These are phyloP conservation scores for Puccinellia tenuiflora DNA, from an alignment of 176 grass and related monocot genomes.

Conservation along the genomic window DNA sequence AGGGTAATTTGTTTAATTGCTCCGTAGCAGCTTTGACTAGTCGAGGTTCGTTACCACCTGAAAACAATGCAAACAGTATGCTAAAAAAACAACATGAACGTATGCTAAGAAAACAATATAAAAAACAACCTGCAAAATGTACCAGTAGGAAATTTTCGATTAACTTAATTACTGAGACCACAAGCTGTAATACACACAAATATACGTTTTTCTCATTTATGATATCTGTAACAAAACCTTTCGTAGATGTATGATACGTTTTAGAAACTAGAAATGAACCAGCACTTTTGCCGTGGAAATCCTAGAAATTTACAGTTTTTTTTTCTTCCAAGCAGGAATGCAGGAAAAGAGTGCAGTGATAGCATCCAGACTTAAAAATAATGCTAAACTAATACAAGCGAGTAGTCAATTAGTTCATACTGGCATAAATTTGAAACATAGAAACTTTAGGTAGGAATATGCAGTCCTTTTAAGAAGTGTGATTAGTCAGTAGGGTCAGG, in stretches of 20 bases:
- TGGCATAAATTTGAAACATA: not conserved
- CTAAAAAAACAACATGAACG: constrained; percentile 23
- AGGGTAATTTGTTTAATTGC: constrained; percentile 85
- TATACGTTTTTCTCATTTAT: not conserved
- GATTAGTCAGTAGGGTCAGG: not conserved
- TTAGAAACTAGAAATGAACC: not conserved
- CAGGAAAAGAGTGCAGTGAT: not conserved
- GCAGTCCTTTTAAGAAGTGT: not conserved
- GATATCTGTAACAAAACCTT: not conserved
- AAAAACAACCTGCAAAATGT: not conserved
- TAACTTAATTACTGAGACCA: not conserved
- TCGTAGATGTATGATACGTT: not conserved
- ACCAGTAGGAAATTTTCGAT: not conserved
- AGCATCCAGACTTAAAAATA: not conserved
- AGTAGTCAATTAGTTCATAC: not conserved
- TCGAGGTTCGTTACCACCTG: constrained; percentile 87
- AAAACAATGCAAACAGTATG: constrained; percentile 32
- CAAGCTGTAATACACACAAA: not conserved
- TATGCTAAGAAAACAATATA: not conserved
- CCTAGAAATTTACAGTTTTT: not conserved
- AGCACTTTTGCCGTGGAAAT: not conserved
- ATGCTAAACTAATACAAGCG: not conserved
- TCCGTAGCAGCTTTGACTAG: constrained; percentile 76
- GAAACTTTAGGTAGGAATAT: not conserved
- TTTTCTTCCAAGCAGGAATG: not conserved